Base-by-base conservation (phyloP, 2,329 filamentous ascomycete genomes). In the Fusarium sp. region DNA sequence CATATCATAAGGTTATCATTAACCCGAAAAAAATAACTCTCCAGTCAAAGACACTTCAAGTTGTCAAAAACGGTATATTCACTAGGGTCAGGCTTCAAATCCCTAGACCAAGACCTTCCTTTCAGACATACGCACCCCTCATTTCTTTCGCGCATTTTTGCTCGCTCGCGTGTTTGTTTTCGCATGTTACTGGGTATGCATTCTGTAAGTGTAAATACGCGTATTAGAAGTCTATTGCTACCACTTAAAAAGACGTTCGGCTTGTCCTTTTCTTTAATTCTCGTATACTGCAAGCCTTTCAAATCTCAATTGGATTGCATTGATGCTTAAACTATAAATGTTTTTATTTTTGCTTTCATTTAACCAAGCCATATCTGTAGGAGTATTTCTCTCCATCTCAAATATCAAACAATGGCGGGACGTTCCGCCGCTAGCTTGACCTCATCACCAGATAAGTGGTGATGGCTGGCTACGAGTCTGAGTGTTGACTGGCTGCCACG, bases 361-460 rank as follows among this genome's bases (percentile, higher is more conserved):
- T 9, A 20, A 27, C 8, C 22, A 52, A 52, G 11, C 13, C 13
- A 41, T 13, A 8, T 40, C 48, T 18, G 24, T 15, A 52, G 16
- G 12, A 18, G n/a, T 12, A n/a, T 22, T n/a, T 40, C 48, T 51
- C 12, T 6, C 18, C 12, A 25, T 20, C 13, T 20, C 24, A 25
- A 43, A 29, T 43, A 27, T 43, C 44, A 64, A 56, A 65, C 40
- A 63, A 48, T 41, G 32, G 60, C 68, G 72, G 72, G 70, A 74
- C 72, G 68, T 73, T 72, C 72, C 72, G 72, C 57, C 46, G 47
- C 56, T 73, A 62, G 53, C 62, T 58, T 30, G 15, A 53, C 44
- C 25, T 30, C n/a, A 8, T 62, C 27, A 43, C 8, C 10, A 43
- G 30, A 53, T 40, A 52, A 18, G 24, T 11, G 9, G 22, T 22